Evolutionary conservation across 2,329 filamentous ascomycete species (phyloP), one percentile per base, ranked within the genome.

Genomic region (Sporothrix sp.): DNA sequence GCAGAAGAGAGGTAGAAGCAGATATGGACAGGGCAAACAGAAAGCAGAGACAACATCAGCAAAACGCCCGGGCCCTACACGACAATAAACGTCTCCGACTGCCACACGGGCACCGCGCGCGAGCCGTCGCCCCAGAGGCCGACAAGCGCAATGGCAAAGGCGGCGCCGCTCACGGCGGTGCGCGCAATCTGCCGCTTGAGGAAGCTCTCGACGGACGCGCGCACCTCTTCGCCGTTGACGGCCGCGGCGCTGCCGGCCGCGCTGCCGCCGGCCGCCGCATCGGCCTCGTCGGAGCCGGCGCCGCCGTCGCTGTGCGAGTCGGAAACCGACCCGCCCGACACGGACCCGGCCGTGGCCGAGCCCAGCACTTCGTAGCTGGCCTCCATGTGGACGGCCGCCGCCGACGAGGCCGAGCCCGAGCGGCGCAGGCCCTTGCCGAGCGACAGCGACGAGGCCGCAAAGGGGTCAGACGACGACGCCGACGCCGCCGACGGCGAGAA

Each of bases 61-160:
- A n/a, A 36, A n/a, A 32, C 20, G 23, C 4, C n/a, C n/a, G 25
- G 25, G 8, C 32, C 20, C 20, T 42, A 51, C 25, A 40, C 49
- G 9, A 54, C 43, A 42, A 58, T 50, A 21, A 56, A 54, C 20
- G 55, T 57, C 47, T 58, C 54, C 36, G 30, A 51, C 50, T 56
- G 50, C 50, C 55, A 58, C 28, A 54, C 56, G 45, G 54, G n/a
- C 20, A 59, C 54, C 18, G 28, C 18, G 30, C 25, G 18, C 36
- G 68, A 69, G 23, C 79, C 78, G 62, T 83, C 81, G 5, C 80
- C 81, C 80, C 81, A 84, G 59, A 84, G 76, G 14, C 81, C 81
- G 32, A 84, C 66, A 16, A 84, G 71, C 18, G 79, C 74, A 69
- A 84, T 74, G 49, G 71, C 64, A 63, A 84, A 83, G 4, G 73